phyloP scores from a whole-genome alignment of 2,329 filamentous ascomycete species.

The Aspergillus fijiensis region DNA sequence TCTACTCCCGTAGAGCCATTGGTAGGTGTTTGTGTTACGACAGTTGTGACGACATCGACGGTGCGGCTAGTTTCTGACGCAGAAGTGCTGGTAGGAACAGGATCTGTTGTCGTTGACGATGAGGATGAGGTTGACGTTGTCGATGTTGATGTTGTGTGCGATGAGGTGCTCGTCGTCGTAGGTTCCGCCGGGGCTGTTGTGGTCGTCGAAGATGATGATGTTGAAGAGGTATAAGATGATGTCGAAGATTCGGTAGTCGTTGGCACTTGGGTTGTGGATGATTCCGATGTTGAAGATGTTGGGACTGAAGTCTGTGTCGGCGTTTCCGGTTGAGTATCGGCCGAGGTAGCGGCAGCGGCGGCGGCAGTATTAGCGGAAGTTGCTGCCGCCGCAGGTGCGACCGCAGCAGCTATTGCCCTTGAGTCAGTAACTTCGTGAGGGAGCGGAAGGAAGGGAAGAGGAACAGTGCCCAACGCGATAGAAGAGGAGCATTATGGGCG shows the following conservation, averaged over 20 bases:
- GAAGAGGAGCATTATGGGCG: not conserved
- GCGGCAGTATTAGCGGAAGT: constrained; percentile 10
- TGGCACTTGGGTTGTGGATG: constrained; percentile 10
- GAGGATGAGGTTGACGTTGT: constrained; percentile 17
- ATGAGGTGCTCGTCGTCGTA: constrained; percentile 21
- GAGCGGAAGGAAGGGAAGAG: not conserved
- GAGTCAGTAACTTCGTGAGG: not conserved
- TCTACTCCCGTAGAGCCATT: constrained; percentile 10
- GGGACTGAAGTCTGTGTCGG: constrained; percentile 14
- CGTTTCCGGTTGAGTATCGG: constrained; percentile 2
- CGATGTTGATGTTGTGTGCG: constrained; percentile 13
- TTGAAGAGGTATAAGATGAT: constrained; percentile 16
- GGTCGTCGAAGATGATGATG: constrained; percentile 15
- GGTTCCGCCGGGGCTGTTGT: constrained; percentile 19
- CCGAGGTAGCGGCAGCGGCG: constrained; percentile 12
- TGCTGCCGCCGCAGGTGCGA: constrained; percentile 8
- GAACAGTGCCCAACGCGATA: not conserved
- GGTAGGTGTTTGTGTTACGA: constrained; percentile 13
- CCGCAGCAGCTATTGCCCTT: not conserved
- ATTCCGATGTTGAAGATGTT: constrained; percentile 16
- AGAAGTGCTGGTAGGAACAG: constrained; percentile 19
- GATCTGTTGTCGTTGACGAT: constrained; percentile 20
- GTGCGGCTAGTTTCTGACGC: constrained; percentile 9
- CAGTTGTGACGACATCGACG: constrained; percentile 9
- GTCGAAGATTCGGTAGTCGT: constrained; percentile 18